Conservation (phyloP, 2,329 filamentous ascomycete genomes). For the Cladosporium sp. region DNA sequence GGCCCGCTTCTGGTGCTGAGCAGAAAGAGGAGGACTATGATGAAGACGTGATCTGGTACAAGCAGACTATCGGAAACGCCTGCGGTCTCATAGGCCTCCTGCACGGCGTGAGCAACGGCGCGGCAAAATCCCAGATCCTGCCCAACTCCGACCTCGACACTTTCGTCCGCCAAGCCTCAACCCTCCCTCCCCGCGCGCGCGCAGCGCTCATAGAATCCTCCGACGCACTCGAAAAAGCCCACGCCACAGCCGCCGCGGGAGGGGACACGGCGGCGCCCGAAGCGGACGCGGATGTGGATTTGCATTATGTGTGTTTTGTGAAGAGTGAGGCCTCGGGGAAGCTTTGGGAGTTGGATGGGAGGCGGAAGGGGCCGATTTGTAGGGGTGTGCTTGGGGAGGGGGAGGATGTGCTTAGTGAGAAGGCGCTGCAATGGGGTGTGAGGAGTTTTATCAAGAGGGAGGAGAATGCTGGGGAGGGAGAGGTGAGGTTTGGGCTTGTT, state of each 20-base stretch:
- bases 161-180: slow-evolving; percentile 65
- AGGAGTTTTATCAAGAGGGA: slow-evolving; percentile 56
- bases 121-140: slow-evolving; percentile 57
- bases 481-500: slow-evolving; percentile 60
- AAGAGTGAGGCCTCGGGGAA: slow-evolving; percentile 62
- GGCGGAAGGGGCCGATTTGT: slow-evolving; percentile 67
- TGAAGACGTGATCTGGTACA: slow-evolving; percentile 88
- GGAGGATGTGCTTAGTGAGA: slow-evolving; percentile 57
- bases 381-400: slow-evolving; percentile 43
- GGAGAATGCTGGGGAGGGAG: slow-evolving; percentile 49
- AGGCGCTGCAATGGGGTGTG: slow-evolving; percentile 67
- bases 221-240: slow-evolving; percentile 68
- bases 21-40: too few species aligned
- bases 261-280: slow-evolving; percentile 76
- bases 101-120: slow-evolving; percentile 76
- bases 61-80: slow-evolving; percentile 88
- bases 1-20: too few species aligned
- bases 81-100: slow-evolving; percentile 87
- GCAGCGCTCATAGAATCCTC: slow-evolving; percentile 74
- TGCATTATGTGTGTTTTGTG: slow-evolving; percentile 95
- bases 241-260: slow-evolving; percentile 67
- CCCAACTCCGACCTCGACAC: slow-evolving; percentile 55
- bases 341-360: slow-evolving; percentile 78
- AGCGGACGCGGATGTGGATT: slow-evolving; percentile 76
- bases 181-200: slow-evolving; percentile 61